Percentiles rank a stretch among this genome's conserved stretches.
Conservation (phyloP, 768 basidiomycete species). For the Rhodotorula paludigena region DNA sequence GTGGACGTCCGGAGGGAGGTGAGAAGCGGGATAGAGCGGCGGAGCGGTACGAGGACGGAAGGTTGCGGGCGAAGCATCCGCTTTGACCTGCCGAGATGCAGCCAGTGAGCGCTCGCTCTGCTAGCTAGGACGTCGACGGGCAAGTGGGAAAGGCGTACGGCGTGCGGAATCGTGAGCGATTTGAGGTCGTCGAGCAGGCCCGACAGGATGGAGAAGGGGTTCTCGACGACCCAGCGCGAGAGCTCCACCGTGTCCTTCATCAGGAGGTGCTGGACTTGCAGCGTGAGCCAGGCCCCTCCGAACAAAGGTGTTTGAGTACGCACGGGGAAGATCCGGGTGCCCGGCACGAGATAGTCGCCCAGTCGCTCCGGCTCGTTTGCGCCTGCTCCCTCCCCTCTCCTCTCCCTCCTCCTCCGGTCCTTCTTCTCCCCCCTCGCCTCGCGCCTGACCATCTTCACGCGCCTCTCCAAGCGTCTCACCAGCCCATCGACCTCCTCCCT, state of each 20-base stretch:
- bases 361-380: conserved; percentile 8
- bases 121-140: not conserved
- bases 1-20: not conserved
- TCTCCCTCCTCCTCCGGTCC: not conserved
- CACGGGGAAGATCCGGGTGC: not conserved
- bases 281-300: not conserved
- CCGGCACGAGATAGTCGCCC: conserved; percentile 16
- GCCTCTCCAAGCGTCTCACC: not conserved
- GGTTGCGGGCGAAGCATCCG: conserved; percentile 1
- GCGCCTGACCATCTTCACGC: conserved; percentile 4
- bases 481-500: not conserved
- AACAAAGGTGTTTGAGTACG: too few relatives aligned
- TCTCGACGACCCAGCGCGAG: conserved; percentile 28
- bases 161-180: not conserved
- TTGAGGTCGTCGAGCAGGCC: conserved; percentile 1
- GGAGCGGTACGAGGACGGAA: not conserved
- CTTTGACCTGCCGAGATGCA: not conserved
- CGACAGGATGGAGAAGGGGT: conserved; percentile 26
- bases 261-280: conserved; percentile 4
- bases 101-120: too few relatives aligned
- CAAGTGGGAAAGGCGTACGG: not conserved
- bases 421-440: conserved; percentile 17
- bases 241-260: conserved; percentile 21
- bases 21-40: not conserved
- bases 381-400: not conserved